A percentile compares a stretch with the other conserved stretches of the same genome.
Conservation (phyloP, 441 rosid genomes). For the Corymbia citriodora region DNA sequence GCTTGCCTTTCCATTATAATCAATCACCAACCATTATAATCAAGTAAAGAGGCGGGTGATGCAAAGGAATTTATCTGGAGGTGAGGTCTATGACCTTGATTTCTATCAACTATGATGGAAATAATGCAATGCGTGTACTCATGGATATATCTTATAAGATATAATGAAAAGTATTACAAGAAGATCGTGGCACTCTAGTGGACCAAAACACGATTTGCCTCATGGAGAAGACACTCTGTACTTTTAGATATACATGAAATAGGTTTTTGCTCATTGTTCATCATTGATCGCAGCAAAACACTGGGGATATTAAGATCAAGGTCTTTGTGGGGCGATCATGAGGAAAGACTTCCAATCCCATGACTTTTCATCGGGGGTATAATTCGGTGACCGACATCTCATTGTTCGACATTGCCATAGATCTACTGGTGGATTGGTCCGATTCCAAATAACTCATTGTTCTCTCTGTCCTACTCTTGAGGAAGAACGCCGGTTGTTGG, state of each 20-base stretch:
- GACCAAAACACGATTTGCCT: neutral
- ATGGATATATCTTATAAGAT: neutral
- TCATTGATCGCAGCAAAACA: fast-evolving
- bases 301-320: neutral
- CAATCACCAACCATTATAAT: neutral
- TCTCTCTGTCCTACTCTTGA: neutral
- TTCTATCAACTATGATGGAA: neutral
- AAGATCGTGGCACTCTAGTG: neutral
- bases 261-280: neutral
- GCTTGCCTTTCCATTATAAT: neutral
- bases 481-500: neutral
- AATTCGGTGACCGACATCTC: neutral
- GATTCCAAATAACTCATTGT: fast-evolving
- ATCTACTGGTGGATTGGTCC: neutral
- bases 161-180: neutral
- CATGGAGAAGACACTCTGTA: neutral
- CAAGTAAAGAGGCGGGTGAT: neutral
- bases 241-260: neutral
- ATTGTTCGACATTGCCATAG: neutral
- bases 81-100: neutral
- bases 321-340: neutral
- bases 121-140: neutral
- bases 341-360: neutral
- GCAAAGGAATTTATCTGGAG: neutral
- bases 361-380: neutral